Base-by-base conservation (phyloP, 495 filamentous ascomycete species). In the Parathielavia hyrcaniae region DNA sequence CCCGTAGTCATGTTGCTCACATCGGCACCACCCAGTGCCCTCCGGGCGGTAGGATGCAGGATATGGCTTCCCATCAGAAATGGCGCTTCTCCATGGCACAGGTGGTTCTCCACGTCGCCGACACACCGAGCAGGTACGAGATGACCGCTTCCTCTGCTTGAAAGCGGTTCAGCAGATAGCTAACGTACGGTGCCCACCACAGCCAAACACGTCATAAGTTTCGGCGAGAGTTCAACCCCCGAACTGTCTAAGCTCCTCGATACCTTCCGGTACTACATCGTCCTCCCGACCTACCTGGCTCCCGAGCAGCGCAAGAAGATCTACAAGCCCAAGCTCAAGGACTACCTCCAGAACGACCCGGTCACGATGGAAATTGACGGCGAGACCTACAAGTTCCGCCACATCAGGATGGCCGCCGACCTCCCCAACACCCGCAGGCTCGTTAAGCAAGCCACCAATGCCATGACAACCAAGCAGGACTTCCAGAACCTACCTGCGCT, bases 221-320 rank as follows among this genome's bases (percentile, higher is more conserved):
- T 78, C 62, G 54, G 60, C 4, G 60, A 63, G 5, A 61, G 68
- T 11, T 73, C 69, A 5, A 64, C 65, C 8, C 53, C 67, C n/a
- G 63, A 71, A 22, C 71, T 79, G 43, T 61, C 75, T 53, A 41
- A 66, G 26, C 38, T 69, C 16, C 78, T 86, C 57, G 57, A 67
- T 54, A 73, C 63, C n/a, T 79, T 87, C 70, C 83, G 84, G 57
- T 63, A 79, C 57, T 76, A 84, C 47, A 71, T 86, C 65, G 83
- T 91, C 69, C 77, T 90, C 14, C 85, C 86, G 1, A 62, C 71
- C 9, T 81, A 82, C 62, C 80, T 91, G 4, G 63, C 73, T n/a
- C 50, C 58, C 13, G 72, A 71, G 2, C 84, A 88, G 62, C 75
- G 74, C 61, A 76, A 75, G 49, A 76, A 79, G 47, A 72, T 88